Base-by-base conservation (phyloP, 2,329 filamentous ascomycete species). In the Endothia cerciana region DNA sequence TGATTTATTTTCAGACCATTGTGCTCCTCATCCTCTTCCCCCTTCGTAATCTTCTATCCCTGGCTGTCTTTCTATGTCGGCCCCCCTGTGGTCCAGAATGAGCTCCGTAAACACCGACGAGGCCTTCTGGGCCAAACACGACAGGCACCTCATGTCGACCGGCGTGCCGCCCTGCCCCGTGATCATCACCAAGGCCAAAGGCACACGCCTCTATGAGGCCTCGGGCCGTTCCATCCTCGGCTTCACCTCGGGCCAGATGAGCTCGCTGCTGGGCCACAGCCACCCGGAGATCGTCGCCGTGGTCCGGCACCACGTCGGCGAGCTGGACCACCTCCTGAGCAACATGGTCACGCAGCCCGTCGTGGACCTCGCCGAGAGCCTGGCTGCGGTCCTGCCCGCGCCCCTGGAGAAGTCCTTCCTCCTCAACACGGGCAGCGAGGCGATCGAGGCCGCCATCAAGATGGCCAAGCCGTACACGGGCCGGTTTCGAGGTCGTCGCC, bases 381-480 rank as follows among this genome's bases (percentile, higher is more conserved):
- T 88, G 2, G 80, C 78, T 0, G 71, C 74, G 0, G 68, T 84
- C 0, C 78, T 86, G 2, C 85, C 85, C 0, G 70, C 73, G 0
- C 78, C 77, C 0, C 76, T 88, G 0, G 79, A 83, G 45, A 84
- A 85, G 68, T 81, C 84, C 0, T 82, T 87, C 71, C 87, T 88
- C 68, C 75, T 87, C 4, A 85, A 78, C 69, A 88, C 85, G 0
- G 86, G 85, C 2, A 81, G 78, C 0, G 85, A 87, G 72, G 79
- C 77, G 1, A 84, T 78, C 58, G 87, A 90, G 69, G 86, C 86
- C 4, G 87, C 87, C 0, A 87, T 89, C 68, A 85, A 86, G 64
- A 81, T 90, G 70, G 87, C 87, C 3, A 90, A 90, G 73, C 75
- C 80, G 38, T 85, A 84, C 70, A 90, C 87, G 0, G 86, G 86